A percentile compares a stretch with the other conserved stretches of the same genome.
phyloP scores from a whole-genome alignment of 1,284 basidiomycete genomes.

The Apiotrichum sp. region DNA sequence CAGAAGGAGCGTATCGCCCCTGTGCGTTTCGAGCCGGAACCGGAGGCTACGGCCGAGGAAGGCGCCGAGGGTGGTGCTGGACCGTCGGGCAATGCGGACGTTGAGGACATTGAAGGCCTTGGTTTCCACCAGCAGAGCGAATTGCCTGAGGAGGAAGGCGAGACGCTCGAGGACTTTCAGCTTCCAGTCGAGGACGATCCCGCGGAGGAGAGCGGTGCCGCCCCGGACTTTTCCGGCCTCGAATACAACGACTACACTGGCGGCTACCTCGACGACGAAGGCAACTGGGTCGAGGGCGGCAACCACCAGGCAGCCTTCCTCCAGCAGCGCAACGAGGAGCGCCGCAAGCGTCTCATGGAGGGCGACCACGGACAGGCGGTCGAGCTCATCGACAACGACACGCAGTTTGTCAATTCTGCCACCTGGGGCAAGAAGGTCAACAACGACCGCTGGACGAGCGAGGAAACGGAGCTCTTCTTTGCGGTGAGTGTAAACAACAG shows the following conservation, averaged over 20 bases:
- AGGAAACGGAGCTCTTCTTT: constrained; percentile 34
- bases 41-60: neutral
- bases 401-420: constrained; percentile 31
- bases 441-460: constrained; percentile 27
- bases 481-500: constrained; percentile 19
- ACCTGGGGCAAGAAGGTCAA: constrained; percentile 23
- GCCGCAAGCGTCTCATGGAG: constrained; percentile 20
- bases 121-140: constrained; percentile 18
- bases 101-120: constrained; percentile 24
- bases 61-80: constrained; percentile 1
- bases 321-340: constrained; percentile 19
- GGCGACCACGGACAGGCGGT: constrained; percentile 22
- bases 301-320: constrained; percentile 1
- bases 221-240: constrained; percentile 13
- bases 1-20: constrained; percentile 13
- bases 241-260: constrained; percentile 10
- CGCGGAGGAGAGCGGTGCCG: neutral
- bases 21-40: constrained; percentile 8
- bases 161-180: constrained; percentile 13
- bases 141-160: constrained; percentile 19
- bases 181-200: constrained; percentile 13
- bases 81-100: constrained; percentile 8
- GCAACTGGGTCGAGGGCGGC: constrained; percentile 14
- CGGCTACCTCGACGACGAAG: constrained; percentile 16
- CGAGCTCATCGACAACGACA: constrained; percentile 30